These are phyloP conservation scores for Rosa hybrid DNA, from an alignment of 331 rosid species.

Conservation along the genomic window DNA sequence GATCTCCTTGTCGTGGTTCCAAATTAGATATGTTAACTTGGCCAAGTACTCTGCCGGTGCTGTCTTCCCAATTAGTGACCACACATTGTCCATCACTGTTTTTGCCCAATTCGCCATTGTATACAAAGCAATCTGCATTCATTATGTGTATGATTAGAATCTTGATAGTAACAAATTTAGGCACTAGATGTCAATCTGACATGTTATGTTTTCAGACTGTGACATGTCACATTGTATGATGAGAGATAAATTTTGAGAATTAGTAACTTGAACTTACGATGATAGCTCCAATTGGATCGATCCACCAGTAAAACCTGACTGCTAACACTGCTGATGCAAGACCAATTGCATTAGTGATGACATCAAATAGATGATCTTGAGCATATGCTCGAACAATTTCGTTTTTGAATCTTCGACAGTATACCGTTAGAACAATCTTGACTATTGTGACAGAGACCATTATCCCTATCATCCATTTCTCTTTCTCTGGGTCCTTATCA, in stretches of 20 bases:
- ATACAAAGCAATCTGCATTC: constrained; percentile 77
- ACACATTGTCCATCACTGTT: constrained; percentile 83
- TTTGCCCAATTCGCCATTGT: constrained; percentile 84
- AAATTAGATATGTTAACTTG: constrained; percentile 74
- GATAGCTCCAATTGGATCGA: constrained; percentile 89
- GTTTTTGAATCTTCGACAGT: constrained; percentile 78
- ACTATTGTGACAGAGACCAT: constrained; percentile 69
- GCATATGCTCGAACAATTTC: constrained; percentile 84
- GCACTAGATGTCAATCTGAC: background rate
- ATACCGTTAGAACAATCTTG: constrained; percentile 57
- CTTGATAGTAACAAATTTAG: background rate
- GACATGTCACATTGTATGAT: background rate
- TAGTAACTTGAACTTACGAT: constrained; percentile 41
- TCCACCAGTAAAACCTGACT: constrained; percentile 83
- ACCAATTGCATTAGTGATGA: constrained; percentile 80
- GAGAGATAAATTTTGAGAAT: background rate
- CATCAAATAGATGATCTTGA: constrained; percentile 92
- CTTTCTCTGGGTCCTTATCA: constrained; percentile 61
- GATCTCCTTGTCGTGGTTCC: constrained; percentile 83
- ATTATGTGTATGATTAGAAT: background rate
- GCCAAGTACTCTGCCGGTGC: constrained; percentile 85
- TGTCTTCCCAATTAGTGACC: constrained; percentile 75
- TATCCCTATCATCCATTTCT: constrained; percentile 87
- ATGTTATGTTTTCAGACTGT: background rate
- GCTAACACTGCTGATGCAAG: constrained; percentile 76